A percentile compares a stretch with the other conserved stretches of the same genome.
These are phyloP conservation scores for Diplodia scrobiculata DNA, from an alignment of 2,329 filamentous ascomycete genomes.

Conservation along the genomic window DNA sequence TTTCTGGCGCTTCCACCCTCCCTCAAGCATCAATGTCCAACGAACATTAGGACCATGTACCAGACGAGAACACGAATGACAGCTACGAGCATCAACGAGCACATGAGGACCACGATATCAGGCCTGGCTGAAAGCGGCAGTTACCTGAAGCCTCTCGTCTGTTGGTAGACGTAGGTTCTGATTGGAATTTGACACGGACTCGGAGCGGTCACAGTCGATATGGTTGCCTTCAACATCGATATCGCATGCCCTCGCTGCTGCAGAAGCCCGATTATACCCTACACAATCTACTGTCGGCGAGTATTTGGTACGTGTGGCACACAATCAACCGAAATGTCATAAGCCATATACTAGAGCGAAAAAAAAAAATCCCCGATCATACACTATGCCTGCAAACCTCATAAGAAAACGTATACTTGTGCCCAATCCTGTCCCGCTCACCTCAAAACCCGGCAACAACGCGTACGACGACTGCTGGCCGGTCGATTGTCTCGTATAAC, in stretches of 20 bases:
- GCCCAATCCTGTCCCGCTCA: background rate
- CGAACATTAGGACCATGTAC: background rate
- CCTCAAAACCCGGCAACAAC: conserved; percentile 13
- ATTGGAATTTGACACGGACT: background rate
- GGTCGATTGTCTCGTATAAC: conserved; percentile 41
- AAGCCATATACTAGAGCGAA: background rate
- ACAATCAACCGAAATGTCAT: background rate
- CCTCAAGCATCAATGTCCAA: background rate
- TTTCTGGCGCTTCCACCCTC: no score
- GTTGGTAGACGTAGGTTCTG: background rate
- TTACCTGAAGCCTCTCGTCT: background rate
- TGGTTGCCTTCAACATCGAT: background rate
- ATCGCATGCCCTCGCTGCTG: background rate
- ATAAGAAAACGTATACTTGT: background rate
- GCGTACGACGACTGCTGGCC: conserved; percentile 10
- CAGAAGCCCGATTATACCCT: background rate
- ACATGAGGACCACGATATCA: background rate
- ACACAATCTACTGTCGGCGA: background rate
- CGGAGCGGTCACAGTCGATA: background rate
- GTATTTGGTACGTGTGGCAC: background rate
- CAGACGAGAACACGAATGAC: conserved; percentile 5
- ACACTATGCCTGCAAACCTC: background rate
- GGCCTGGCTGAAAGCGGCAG: background rate
- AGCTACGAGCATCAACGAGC: conserved; percentile 15
- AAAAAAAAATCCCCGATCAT: background rate